Conservation (phyloP, 228 moss, liverwort and hornwort species). For the Sphagnum magellanicum region DNA sequence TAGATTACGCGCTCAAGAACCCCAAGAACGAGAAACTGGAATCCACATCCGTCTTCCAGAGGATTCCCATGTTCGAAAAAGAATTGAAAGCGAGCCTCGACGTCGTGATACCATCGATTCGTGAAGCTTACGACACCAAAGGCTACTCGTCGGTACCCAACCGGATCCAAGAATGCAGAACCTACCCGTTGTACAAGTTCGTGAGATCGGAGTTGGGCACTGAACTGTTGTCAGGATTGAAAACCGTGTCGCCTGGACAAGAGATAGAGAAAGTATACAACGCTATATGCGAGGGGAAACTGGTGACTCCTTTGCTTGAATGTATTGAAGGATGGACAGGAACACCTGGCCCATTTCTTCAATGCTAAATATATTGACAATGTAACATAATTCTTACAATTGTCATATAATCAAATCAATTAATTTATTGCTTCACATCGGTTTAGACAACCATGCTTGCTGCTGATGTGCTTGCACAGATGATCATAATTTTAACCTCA, state of each 20-base stretch:
- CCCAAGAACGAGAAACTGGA: too few relatives aligned
- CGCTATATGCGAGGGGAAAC: slow-evolving; percentile 14
- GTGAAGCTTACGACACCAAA: slow-evolving; percentile 16
- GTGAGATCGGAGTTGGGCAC: slow-evolving; percentile 17
- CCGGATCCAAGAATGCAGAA: slow-evolving; percentile 15
- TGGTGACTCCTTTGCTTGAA: slow-evolving; percentile 11
- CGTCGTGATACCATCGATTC: slow-evolving; percentile 4
- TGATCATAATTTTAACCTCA: too few relatives aligned
- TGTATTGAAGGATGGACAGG: slow-evolving; percentile 17
- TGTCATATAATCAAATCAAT: too few relatives aligned
- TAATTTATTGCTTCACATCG: too few relatives aligned
- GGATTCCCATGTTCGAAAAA: slow-evolving; percentile 13
- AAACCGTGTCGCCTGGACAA: slow-evolving; percentile 12
- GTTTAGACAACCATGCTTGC: too few relatives aligned
- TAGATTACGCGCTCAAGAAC: slow-evolving; percentile 16
- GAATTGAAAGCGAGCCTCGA: slow-evolving; percentile 11
- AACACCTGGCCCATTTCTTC: slow-evolving; percentile 11
- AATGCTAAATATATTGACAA: neutral
- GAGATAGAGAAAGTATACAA: slow-evolving; percentile 21
- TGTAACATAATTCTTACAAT: too few relatives aligned
- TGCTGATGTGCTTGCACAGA: too few relatives aligned
- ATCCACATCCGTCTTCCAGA: slow-evolving; percentile 1
- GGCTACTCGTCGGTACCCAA: slow-evolving; percentile 14
- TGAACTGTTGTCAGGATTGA: slow-evolving; percentile 11
- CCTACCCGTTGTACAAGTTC: slow-evolving; percentile 19